Evolutionary conservation across 2,329 filamentous ascomycete species (phyloP), one percentile per base, ranked within the genome.

Genomic region (Gnomoniopsis sp.): DNA sequence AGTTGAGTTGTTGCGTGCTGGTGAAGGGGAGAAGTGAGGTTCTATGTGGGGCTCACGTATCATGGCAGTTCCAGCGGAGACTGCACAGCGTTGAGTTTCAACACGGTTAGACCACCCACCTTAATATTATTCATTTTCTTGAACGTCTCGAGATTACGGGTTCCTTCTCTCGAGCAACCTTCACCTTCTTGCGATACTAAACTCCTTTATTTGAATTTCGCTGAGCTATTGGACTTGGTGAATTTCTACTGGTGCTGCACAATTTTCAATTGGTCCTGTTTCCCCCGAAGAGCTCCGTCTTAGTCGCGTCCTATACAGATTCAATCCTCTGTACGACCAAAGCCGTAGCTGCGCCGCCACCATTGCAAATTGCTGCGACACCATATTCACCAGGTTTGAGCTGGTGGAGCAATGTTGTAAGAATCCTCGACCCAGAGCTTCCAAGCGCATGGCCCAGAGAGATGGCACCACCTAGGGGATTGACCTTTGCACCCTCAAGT

Each of bases 281-380:
- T 26, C 33, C 47, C 48, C 60, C 70, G n/a, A 23, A 38, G 15
- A 48, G 47, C 70, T 11, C 21, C 14, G 10, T 17, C 30, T 19
- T 6, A 14, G 17, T 22, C 17, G 14, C 30, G 4, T 41, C 48
- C 54, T 50, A 84, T 56, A 82, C 80, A 52, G 76, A 77, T 64
- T 89, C 88, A 65, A 93, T 81, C 67, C 87, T 87, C 75, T 98
- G 93, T 56, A 99, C 91, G 51, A 98, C 91, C 70, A 98, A 82
- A 0, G 93, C 95, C 11, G 90, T 93, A 1, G 93, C 91, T 15
- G 92, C 93, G 60, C 95, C 95, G 46, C 95, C 95, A 49, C 95
- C 95, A 69, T 99, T 99, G 78, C 95, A 98, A 62, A 99, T 98
- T 2, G 93, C 93, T 17, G 93, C 95, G 64, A 93, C 90, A 55